Evolutionary conservation across 805 yeast species (phyloP).

Genomic region (Pichia sporocuriosa): DNA sequence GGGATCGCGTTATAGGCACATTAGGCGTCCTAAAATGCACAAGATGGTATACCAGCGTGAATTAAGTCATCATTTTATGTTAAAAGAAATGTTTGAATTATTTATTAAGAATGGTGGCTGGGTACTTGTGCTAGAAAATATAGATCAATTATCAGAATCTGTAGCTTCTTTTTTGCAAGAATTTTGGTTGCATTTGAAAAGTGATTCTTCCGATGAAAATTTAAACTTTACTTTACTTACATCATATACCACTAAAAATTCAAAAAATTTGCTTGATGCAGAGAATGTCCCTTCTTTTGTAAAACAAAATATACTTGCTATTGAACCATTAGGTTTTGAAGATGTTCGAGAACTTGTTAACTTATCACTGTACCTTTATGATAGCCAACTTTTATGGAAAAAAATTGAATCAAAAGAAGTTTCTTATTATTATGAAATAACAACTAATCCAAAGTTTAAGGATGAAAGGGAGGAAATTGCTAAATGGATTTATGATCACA

Average conservation of each 20-base stretch:
- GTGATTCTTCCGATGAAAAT: slow-evolving; percentile 8
- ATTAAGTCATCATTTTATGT: slow-evolving; percentile 34
- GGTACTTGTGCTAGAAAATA: slow-evolving; percentile 40
- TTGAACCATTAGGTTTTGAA: slow-evolving; percentile 7
- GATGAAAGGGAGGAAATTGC: slow-evolving; percentile 9
- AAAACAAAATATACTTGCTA: slow-evolving; percentile 4
- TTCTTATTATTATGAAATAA: slow-evolving; percentile 4
- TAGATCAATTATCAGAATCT: slow-evolving; percentile 36
- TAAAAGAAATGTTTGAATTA: slow-evolving; percentile 37
- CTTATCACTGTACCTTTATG: slow-evolving; percentile 3
- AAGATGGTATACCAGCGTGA: slow-evolving; percentile 30
- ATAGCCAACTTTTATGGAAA: slow-evolving; percentile 10
- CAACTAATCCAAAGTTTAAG: neutral
- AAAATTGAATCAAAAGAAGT: slow-evolving; percentile 1
- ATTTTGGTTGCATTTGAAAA: slow-evolving; percentile 19
- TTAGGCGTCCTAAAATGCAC: slow-evolving; percentile 16
- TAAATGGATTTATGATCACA: slow-evolving; percentile 15
- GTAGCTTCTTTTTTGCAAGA: slow-evolving; percentile 30
- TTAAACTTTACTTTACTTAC: slow-evolving; percentile 8
- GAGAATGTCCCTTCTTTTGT: slow-evolving; percentile 4
- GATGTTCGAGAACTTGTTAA: slow-evolving; percentile 3
- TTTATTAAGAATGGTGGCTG: slow-evolving; percentile 35
- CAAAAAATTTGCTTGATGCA: neutral
- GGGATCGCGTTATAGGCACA: slow-evolving; percentile 34
- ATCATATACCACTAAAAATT: neutral